Evolutionary conservation across 257 asterid species (phyloP), one percentile per base, ranked within the genome.

Genomic region (Nicotiana sylvestris): DNA sequence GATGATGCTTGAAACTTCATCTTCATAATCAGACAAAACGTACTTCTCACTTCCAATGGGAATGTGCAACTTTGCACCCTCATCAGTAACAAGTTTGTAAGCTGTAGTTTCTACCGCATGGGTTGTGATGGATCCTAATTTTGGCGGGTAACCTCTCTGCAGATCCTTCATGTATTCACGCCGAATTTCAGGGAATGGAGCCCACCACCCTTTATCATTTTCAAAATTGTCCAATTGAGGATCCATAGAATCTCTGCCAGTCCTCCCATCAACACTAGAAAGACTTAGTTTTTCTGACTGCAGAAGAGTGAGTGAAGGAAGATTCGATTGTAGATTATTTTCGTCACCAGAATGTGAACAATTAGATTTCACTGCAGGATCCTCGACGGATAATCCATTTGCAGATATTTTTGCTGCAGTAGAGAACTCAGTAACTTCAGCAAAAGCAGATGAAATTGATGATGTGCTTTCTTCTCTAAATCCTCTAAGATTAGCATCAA

Each of bases 41-140:
- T 46, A 72, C 21, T 72, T 46, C 29, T 46, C 78, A 15, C 65
- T 66, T 66, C 95, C 93, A 27, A 95, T 93, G 81, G 97, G 98
- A 81, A 95, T 90, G 83, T 92, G 97, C 83, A 95, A 85, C 85
- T 90, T 90, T 39, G 94, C 89, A 58, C 94, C 95, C 90, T 92
- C 98, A n/a, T 94, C 94, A 32, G 84, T 76, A 78, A 92, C 87
- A 85, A 92, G 80, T 81, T 89, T 90, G 64, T 86, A 90, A 82
- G 94, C 90, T 58, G 66, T 80, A 6, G 92, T 88, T 67, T 94
- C 94, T 39, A 82, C 66, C 37, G 89, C 66, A 86, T 85, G 87
- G 89, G 89, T 89, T 82, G 88, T 83, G 69, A 88, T 86, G 53
- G 88, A 86, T 77, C 89, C 97, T 39, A 94, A 84, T 83, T 88